phyloP scores from a whole-genome alignment of 768 basidiomycete genomes.

The Termitomyces sp. region DNA sequence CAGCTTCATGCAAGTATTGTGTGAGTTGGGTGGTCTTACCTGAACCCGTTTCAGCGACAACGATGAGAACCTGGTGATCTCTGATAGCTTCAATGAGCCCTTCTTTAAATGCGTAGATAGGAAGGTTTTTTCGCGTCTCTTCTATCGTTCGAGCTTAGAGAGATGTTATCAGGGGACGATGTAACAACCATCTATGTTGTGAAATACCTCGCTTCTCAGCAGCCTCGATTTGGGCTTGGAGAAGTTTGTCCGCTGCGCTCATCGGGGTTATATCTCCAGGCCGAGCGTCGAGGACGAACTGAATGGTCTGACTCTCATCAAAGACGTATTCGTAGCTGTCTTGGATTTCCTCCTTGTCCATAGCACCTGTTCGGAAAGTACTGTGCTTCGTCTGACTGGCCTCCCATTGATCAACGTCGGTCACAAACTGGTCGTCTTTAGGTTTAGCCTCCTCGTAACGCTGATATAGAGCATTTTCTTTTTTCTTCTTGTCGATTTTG shows the following conservation, averaged over 20 bases:
- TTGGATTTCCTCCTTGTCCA: constrained; percentile 81
- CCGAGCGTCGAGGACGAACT: constrained; percentile 86
- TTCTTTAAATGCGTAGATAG: constrained; percentile 88
- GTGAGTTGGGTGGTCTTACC: constrained; percentile 99
- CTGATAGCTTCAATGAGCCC: constrained; percentile 86
- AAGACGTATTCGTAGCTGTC: constrained; percentile 98
- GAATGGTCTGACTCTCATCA: constrained; percentile 95
- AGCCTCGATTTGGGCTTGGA: constrained; percentile 87
- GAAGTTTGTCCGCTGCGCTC: constrained; percentile 80
- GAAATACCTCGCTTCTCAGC: constrained; percentile 85
- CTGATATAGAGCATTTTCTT: constrained; percentile 86
- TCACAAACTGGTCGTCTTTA: constrained; percentile 92
- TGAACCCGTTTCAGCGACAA: constrained; percentile 97
- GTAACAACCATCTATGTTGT: background rate
- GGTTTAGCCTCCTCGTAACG: constrained; percentile 94
- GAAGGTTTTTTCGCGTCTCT: constrained; percentile 89
- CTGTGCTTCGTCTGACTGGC: constrained; percentile 86
- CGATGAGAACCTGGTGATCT: constrained; percentile 92
- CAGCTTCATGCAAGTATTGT: constrained; percentile 97
- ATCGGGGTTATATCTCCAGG: constrained; percentile 62
- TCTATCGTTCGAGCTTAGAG: constrained; percentile 80
- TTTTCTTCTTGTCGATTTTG: constrained; percentile 96
- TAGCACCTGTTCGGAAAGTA: constrained; percentile 85
- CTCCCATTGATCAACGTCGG: constrained; percentile 98
- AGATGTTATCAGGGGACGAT: constrained; percentile 4